phyloP scores from a whole-genome alignment of 768 basidiomycete genomes.

The Boletus eberwhitei region DNA sequence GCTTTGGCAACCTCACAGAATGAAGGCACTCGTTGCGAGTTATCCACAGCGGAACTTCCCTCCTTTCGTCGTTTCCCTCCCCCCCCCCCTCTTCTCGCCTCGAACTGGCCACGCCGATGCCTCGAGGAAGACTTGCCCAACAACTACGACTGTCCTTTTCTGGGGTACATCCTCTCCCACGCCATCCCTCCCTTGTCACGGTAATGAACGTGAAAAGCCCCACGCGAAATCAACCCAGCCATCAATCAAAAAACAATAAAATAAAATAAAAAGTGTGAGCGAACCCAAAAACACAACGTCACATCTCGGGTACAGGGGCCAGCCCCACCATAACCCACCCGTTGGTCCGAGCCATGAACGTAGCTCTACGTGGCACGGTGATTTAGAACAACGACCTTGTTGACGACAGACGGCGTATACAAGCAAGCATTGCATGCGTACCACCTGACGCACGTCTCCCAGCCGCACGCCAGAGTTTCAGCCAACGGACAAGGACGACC shows the following conservation, averaged over 20 bases:
- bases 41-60: slow-evolving; percentile 20
- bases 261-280: not conserved
- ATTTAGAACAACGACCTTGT: slow-evolving; percentile 14
- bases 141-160: slow-evolving; percentile 19
- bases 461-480: not conserved
- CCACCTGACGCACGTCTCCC: slow-evolving; percentile 1
- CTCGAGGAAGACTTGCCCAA: slow-evolving; percentile 28
- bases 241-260: not conserved
- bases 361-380: slow-evolving; percentile 18
- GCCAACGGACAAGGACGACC: not conserved
- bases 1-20: slow-evolving; percentile 27
- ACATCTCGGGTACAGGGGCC: too few relatives aligned
- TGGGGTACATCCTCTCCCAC: slow-evolving; percentile 13
- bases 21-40: slow-evolving; percentile 24
- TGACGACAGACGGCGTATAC: not conserved
- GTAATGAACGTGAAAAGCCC: slow-evolving; percentile 21
- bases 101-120: too few relatives aligned
- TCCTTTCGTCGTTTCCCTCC: slow-evolving; percentile 17
- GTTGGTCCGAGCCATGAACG: slow-evolving; percentile 7
- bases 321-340: slow-evolving; percentile 26
- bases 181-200: slow-evolving; percentile 15
- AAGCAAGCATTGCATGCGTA: too few relatives aligned
- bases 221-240: slow-evolving; percentile 1
- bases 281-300: slow-evolving; percentile 11
- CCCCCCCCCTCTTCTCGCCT: slow-evolving; percentile 8